These are phyloP conservation scores for Trametes cubensis DNA, from an alignment of 768 basidiomycete genomes.

Conservation along the genomic window DNA sequence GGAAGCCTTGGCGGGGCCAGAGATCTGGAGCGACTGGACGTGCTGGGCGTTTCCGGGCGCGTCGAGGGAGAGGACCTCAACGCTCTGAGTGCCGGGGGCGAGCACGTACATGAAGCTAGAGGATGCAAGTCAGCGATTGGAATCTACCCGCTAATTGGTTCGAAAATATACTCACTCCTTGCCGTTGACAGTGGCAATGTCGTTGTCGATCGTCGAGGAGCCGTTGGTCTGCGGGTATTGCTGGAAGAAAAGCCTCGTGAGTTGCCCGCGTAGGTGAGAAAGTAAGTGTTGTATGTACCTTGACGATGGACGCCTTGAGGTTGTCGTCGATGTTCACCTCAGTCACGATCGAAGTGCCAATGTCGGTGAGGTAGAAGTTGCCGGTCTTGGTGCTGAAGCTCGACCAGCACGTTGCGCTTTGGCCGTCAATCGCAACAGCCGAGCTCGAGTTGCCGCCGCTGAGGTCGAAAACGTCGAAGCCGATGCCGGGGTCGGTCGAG, in stretches of 20 bases:
- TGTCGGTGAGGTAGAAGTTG: conserved; percentile 37
- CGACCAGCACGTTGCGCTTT: conserved; percentile 37
- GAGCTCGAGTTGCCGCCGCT: conserved; percentile 23
- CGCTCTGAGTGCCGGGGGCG: conserved; percentile 22
- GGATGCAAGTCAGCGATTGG: neutral
- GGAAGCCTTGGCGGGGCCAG: conserved; percentile 19
- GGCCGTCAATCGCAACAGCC: conserved; percentile 31
- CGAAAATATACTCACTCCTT: conserved; percentile 24
- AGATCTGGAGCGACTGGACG: conserved; percentile 20
- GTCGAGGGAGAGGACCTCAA: conserved; percentile 30
- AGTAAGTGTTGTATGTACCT: conserved; percentile 30
- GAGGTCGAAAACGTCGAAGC: conserved; percentile 36
- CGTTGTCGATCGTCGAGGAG: conserved; percentile 28
- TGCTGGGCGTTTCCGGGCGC: conserved; percentile 26
- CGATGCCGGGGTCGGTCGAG: conserved; percentile 34
- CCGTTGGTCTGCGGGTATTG: conserved; percentile 29
- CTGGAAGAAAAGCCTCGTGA: conserved; percentile 1
- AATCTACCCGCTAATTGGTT: neutral
- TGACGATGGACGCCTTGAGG: conserved; percentile 48
- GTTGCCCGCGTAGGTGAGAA: too few relatives aligned
- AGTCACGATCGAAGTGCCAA: conserved; percentile 37
- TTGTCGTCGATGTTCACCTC: conserved; percentile 51
- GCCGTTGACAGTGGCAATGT: conserved; percentile 23
- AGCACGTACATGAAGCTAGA: conserved; percentile 31
- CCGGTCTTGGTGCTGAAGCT: conserved; percentile 35